Percentiles rank a stretch among this genome's conserved stretches.
Evolutionary conservation across 2,329 filamentous ascomycete genomes (phyloP).

Genomic region (Scedosporium aurantiacum): DNA sequence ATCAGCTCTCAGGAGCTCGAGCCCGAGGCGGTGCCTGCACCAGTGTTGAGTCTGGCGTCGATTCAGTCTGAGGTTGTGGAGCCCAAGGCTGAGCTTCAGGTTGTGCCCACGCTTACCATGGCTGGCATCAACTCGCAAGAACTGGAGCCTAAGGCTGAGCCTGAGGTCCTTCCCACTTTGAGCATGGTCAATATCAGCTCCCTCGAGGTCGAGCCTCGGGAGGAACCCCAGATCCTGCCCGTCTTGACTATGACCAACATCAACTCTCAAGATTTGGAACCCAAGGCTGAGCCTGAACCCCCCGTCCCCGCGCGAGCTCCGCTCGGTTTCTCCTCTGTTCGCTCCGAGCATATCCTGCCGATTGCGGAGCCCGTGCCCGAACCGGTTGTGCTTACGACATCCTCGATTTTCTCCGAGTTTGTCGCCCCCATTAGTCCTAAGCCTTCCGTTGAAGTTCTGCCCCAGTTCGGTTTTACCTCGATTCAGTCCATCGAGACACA

Average conservation of each 20-base stretch:
- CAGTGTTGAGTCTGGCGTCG: neutral
- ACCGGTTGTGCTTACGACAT: constrained; percentile 13
- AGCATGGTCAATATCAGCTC: constrained; percentile 20
- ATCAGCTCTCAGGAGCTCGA: constrained; percentile 22
- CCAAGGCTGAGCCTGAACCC: constrained; percentile 19
- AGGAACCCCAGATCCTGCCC: neutral
- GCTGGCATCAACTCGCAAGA: constrained; percentile 17
- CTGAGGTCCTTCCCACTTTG: constrained; percentile 16
- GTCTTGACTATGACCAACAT: constrained; percentile 17
- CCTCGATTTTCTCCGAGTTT: constrained; percentile 10
- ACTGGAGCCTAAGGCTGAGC: constrained; percentile 18
- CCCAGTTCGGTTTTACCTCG: constrained; percentile 30
- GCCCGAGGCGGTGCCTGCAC: constrained; percentile 12
- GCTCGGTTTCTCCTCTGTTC: constrained; percentile 20
- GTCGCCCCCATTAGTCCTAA: constrained; percentile 8
- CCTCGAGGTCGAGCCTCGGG: constrained; percentile 15
- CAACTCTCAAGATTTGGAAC: constrained; percentile 17
- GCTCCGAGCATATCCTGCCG: constrained; percentile 25
- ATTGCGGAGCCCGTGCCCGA: constrained; percentile 15
- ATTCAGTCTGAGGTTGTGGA: constrained; percentile 4
- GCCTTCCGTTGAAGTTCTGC: constrained; percentile 6
- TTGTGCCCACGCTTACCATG: constrained; percentile 13
- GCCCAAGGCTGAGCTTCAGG: constrained; percentile 1
- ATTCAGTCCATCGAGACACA: constrained; percentile 35
- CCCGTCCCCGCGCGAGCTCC: constrained; percentile 12